Evolutionary conservation across 2,329 filamentous ascomycete species (phyloP).

Genomic region (Neonectria punicea): DNA sequence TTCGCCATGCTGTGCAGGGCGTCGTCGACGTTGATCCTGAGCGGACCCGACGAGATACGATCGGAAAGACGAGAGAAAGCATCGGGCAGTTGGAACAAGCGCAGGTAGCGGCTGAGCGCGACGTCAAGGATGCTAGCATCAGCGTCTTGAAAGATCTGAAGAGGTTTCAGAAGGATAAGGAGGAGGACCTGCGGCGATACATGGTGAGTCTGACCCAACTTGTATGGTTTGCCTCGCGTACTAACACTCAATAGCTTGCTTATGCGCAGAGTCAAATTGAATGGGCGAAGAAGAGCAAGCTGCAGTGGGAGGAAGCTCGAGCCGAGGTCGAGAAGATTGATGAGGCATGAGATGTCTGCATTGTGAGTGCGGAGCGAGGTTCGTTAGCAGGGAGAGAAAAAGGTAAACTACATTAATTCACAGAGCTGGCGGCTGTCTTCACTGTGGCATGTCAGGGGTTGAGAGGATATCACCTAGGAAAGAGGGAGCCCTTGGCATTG

Average conservation of each 20-base stretch:
- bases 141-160: conserved; percentile 91
- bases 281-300: conserved; percentile 90
- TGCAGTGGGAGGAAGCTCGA: conserved; percentile 92
- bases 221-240: background rate
- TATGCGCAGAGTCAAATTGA: conserved; percentile 94
- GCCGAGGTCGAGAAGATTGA: conserved; percentile 91
- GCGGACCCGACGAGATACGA: conserved; percentile 88
- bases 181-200: conserved; percentile 90
- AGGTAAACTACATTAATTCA: conserved; percentile 33
- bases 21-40: conserved; percentile 97
- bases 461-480: conserved; percentile 14
- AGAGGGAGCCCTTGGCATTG: conserved; percentile 12
- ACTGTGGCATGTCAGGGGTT: conserved; percentile 16
- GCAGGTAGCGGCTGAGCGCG: conserved; percentile 85
- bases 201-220: conserved; percentile 75
- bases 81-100: conserved; percentile 90
- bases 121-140: conserved; percentile 91
- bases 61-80: conserved; percentile 93
- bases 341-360: conserved; percentile 54
- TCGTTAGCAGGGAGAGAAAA: conserved; percentile 19
- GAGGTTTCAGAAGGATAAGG: conserved; percentile 94
- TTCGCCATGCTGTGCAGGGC: conserved; percentile 95
- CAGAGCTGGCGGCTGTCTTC: conserved; percentile 17
- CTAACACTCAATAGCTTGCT: conserved; percentile 71
- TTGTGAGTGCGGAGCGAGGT: conserved; percentile 12